Evolutionary conservation across 495 filamentous ascomycete genomes (phyloP).

Genomic region (Immersiella caudata): DNA sequence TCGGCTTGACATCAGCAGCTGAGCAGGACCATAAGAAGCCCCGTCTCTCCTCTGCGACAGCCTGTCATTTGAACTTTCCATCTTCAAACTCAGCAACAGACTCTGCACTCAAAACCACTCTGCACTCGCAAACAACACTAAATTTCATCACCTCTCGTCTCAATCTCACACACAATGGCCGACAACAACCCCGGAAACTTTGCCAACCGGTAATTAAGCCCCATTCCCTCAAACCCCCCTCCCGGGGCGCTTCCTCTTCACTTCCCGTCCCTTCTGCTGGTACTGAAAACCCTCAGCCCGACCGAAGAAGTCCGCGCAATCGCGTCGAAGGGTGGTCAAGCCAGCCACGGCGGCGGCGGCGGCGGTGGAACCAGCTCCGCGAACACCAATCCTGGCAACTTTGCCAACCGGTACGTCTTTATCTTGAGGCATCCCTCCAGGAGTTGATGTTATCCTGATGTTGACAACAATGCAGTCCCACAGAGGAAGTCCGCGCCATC

Average conservation of each 20-base stretch:
- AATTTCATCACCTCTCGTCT: too few relatives aligned
- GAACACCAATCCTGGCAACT: conserved; percentile 64
- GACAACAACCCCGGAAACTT: conserved; percentile 22
- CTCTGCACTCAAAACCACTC: too few relatives aligned
- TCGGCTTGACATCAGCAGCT: too few relatives aligned
- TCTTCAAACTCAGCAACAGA: too few relatives aligned
- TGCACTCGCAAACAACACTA: too few relatives aligned
- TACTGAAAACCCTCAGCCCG: conserved; percentile 30
- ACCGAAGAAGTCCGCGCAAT: conserved; percentile 61
- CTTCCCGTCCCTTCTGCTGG: too few relatives aligned
- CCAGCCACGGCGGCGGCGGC: conserved; percentile 34
- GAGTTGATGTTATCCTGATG: too few relatives aligned
- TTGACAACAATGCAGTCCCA: not conserved
- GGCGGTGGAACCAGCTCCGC: conserved; percentile 12
- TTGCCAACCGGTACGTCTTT: conserved; percentile 55
- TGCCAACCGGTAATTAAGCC: conserved; percentile 20
- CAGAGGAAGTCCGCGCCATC: not conserved
- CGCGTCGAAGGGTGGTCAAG: conserved; percentile 55
- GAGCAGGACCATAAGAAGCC: too few relatives aligned
- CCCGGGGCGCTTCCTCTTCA: too few relatives aligned
- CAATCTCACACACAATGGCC: conserved; percentile 3
- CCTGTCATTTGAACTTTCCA: too few relatives aligned
- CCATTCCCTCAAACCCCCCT: too few relatives aligned
- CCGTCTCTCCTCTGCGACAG: too few relatives aligned
- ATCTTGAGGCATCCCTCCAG: conserved; percentile 3